These are phyloP conservation scores for Globisporangium sylvaticum DNA, from an alignment of 352 stramenopile species.

Conservation along the genomic window DNA sequence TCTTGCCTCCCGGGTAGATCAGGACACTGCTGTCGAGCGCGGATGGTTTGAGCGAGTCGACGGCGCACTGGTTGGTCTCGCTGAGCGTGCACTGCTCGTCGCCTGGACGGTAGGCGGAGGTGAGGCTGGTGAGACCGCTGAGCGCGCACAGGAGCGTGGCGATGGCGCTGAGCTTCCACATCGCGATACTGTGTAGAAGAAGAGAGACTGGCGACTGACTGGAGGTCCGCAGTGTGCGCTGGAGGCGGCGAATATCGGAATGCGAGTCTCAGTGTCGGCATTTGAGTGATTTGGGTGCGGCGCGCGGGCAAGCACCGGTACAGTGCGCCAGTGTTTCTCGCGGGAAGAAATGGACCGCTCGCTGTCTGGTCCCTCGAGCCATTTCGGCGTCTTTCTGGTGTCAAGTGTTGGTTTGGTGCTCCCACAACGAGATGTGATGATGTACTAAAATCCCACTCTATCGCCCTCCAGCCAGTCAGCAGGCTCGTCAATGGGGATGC, in stretches of 20 bases:
- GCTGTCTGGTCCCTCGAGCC: no score
- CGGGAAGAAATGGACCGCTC: no score
- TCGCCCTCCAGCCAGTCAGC: no score
- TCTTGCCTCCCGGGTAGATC: conserved; percentile 26
- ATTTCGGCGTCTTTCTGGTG: no score
- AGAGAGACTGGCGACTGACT: no score
- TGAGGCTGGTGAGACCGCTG: not conserved
- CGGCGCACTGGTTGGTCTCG: conserved; percentile 21
- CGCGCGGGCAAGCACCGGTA: no score
- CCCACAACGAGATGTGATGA: no score
- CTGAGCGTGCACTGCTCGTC: conserved; percentile 28
- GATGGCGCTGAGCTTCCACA: conserved; percentile 12
- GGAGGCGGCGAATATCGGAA: conserved; percentile 20
- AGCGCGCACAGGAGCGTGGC: conserved; percentile 11
- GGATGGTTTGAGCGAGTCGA: conserved; percentile 23
- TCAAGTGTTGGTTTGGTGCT: no score
- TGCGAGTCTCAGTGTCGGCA: conserved; percentile 9
- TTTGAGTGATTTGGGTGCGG: no score
- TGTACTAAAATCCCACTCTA: no score
- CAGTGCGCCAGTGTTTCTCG: no score
- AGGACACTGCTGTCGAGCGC: conserved; percentile 25
- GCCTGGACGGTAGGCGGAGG: conserved; percentile 11
- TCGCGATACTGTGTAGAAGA: not conserved
- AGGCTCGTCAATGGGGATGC: no score
- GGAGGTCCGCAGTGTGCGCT: conserved; percentile 1